Conservation (phyloP, 371 early-diverging fungal species). For the Nematocida parisii region DNA sequence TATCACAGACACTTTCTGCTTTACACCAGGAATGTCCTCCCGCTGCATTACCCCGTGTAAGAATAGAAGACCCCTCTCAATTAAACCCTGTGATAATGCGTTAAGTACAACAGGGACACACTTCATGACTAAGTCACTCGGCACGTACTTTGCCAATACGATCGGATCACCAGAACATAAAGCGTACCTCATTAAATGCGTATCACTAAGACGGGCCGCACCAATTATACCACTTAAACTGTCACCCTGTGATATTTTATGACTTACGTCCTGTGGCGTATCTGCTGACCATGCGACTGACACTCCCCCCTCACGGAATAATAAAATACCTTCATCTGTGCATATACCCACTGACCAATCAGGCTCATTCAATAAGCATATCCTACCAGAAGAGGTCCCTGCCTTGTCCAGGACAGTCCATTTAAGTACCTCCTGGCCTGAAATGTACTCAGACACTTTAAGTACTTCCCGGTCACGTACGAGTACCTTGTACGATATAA, state of each 20-base stretch:
- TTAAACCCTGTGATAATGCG: constrained; percentile 7
- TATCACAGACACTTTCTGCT: constrained; percentile 2
- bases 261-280: constrained; percentile 8
- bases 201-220: neutral
- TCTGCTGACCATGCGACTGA: constrained; percentile 35
- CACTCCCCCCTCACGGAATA: neutral
- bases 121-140: neutral
- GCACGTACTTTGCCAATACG: constrained; percentile 31
- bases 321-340: constrained; percentile 1
- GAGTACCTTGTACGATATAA: constrained; percentile 27
- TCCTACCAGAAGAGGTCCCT: neutral
- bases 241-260: constrained; percentile 22
- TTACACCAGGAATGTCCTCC: neutral
- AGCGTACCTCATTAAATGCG: neutral
- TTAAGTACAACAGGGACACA: constrained; percentile 4
- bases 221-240: constrained; percentile 11
- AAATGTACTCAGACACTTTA: neutral
- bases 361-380: neutral
- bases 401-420: neutral
- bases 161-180: constrained; percentile 20
- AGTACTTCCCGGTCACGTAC: constrained; percentile 18
- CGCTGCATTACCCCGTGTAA: constrained; percentile 9
- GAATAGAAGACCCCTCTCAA: constrained; percentile 32
- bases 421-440: neutral
- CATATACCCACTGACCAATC: neutral